A percentile compares a stretch with the other conserved stretches of the same genome.
phyloP scores from a whole-genome alignment of 192 early-diverging fungal species.

The Linnemannia exigua region DNA sequence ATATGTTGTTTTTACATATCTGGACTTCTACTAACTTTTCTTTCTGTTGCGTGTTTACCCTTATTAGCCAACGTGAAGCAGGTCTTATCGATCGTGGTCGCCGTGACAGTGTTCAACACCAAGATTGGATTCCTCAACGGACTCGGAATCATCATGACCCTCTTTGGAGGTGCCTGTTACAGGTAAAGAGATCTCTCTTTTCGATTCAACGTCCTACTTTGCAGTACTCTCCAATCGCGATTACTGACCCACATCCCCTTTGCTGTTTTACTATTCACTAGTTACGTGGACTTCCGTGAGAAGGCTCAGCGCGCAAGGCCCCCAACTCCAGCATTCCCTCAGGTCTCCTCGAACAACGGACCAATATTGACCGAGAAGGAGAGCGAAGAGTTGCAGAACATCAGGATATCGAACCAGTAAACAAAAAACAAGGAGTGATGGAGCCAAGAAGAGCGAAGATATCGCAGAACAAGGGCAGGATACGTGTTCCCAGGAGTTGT shows the following conservation, averaged over 20 bases:
- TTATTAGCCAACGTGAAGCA: conserved; percentile 78
- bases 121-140: conserved; percentile 71
- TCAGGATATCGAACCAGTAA: conserved; percentile 49
- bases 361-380: conserved; percentile 44
- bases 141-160: conserved; percentile 72
- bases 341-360: conserved; percentile 22
- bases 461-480: not conserved
- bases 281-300: conserved; percentile 49
- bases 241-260: not conserved
- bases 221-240: not conserved
- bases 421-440: not conserved
- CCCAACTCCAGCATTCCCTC: conserved; percentile 48
- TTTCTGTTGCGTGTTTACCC: not conserved
- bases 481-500: not conserved
- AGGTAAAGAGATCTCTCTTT: conserved; percentile 50
- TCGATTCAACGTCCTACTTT: not conserved
- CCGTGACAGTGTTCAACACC: conserved; percentile 72
- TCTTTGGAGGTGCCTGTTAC: conserved; percentile 71
- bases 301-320: conserved; percentile 41
- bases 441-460: not conserved
- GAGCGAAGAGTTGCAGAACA: conserved; percentile 42
- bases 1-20: too few species aligned
- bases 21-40: not conserved
- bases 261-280: conserved; percentile 7
- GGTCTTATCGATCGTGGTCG: conserved; percentile 74